Evolutionary conservation across 331 rosid genomes (phyloP).

Genomic region (Rosa hybrid): DNA sequence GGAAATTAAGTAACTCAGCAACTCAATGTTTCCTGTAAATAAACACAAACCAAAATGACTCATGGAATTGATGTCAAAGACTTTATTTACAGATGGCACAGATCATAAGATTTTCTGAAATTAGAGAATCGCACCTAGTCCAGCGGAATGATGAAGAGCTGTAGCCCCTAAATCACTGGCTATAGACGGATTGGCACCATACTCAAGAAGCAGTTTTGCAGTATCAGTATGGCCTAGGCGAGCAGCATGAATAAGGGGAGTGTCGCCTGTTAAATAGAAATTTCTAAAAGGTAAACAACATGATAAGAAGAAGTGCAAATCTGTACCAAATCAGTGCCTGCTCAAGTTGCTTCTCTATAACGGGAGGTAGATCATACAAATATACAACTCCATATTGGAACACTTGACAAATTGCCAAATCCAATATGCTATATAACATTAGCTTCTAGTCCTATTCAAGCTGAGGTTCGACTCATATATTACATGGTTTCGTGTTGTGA

Average conservation of each 20-base stretch:
- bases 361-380: background rate
- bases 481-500: background rate
- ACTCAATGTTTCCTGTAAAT: slow-evolving; percentile 71
- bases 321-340: background rate
- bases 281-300: background rate
- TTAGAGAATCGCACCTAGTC: slow-evolving; percentile 53
- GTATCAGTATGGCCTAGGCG: slow-evolving; percentile 80
- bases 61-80: background rate
- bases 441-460: background rate
- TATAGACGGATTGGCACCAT: slow-evolving; percentile 64
- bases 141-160: slow-evolving; percentile 87
- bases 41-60: slow-evolving; percentile 19
- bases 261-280: slow-evolving; percentile 59
- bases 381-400: background rate
- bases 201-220: slow-evolving; percentile 69
- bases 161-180: slow-evolving; percentile 88
- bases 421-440: background rate
- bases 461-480: background rate
- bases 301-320: background rate
- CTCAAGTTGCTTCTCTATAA: background rate
- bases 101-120: background rate
- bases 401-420: background rate
- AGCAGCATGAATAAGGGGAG: slow-evolving; percentile 92
- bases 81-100: background rate
- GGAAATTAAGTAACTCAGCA: slow-evolving; percentile 69